Base-by-base conservation (phyloP, 2,329 filamentous ascomycete genomes). In the Ascochyta viciae-villosae region DNA sequence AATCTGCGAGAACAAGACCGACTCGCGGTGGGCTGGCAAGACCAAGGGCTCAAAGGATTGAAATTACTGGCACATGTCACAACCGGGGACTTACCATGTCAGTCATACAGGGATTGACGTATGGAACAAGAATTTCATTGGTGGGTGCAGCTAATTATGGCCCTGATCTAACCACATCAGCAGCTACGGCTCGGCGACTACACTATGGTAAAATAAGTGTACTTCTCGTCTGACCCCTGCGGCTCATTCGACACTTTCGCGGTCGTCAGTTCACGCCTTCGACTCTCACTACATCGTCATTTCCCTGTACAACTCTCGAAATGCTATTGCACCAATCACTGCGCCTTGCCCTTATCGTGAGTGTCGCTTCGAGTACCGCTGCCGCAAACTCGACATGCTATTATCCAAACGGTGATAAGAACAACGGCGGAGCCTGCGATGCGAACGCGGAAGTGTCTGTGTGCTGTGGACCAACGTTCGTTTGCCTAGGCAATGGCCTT, bases 401-500 rank as follows among this genome's bases (percentile, higher is more conserved):
- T 43, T 68, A 59, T 40, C 65, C 65, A 1, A 45, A 57, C n/a
- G 65, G 64, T 15, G 23, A 55, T 7, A 45, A 62, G 23, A 60
- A 53, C n/a, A 60, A 40, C 39, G 64, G 64, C 12, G 34, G 39
- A 43, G 54, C 61, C 2, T 68, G 65, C 48, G 47, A 56, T 26
- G 48, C 62, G 10, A 43, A 62, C 33, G 45, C 56, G 15, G 45
- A 49, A 10, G 62, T 65, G 3, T 68, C 65, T 35, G 31, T 50
- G n/a, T 68, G 65, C 44, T 68, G 65, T 47, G 64, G 64, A 6
- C 64, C 62, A 26, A 62, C 58, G 13, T 68, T 65, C 41, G 34
- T 66, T 9, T 68, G 65, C 39, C 50, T 65, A 16, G 61, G 60
- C 39, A 66, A 64, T 26, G 63, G 62, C 1, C 64, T 68, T 7